phyloP scores from a whole-genome alignment of 148 eudicot genomes.

The Amaranthus cruentus region DNA sequence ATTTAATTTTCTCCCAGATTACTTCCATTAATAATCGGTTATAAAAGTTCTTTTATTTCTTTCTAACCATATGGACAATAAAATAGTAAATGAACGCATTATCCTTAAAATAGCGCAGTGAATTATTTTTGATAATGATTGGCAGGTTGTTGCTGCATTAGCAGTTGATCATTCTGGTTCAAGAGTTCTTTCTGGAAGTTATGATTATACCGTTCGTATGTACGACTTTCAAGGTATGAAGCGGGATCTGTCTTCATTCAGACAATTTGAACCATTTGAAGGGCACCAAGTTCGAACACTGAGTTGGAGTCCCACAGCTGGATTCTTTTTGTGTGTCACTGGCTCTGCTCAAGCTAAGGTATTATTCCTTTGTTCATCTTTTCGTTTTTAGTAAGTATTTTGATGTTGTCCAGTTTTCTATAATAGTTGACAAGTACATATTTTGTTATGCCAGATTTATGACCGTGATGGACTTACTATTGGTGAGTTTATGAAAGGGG shows the following conservation, averaged over 20 bases:
- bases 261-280: constrained; percentile 97
- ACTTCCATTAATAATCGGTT: too few relatives aligned
- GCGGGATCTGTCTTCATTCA: constrained; percentile 77
- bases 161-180: constrained; percentile 93
- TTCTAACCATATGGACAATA: too few relatives aligned
- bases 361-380: background rate
- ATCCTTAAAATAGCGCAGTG: too few relatives aligned
- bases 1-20: too few relatives aligned
- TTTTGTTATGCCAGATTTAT: constrained; percentile 51
- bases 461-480: constrained; percentile 97
- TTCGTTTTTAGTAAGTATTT: background rate
- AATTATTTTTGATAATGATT: constrained; percentile 9
- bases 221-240: constrained; percentile 99
- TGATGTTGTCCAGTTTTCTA: background rate
- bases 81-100: too few relatives aligned
- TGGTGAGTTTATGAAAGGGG: constrained; percentile 92
- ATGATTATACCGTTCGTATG: constrained; percentile 86
- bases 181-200: constrained; percentile 93
- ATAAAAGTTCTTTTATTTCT: too few relatives aligned
- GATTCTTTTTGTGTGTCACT: constrained; percentile 81
- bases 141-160: constrained; percentile 91
- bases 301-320: constrained; percentile 97
- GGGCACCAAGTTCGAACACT: constrained; percentile 92
- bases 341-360: constrained; percentile 99
- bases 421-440: constrained; percentile 3